Base-by-base conservation (phyloP, 2,329 filamentous ascomycete species). In the Arthroderma sp. region DNA sequence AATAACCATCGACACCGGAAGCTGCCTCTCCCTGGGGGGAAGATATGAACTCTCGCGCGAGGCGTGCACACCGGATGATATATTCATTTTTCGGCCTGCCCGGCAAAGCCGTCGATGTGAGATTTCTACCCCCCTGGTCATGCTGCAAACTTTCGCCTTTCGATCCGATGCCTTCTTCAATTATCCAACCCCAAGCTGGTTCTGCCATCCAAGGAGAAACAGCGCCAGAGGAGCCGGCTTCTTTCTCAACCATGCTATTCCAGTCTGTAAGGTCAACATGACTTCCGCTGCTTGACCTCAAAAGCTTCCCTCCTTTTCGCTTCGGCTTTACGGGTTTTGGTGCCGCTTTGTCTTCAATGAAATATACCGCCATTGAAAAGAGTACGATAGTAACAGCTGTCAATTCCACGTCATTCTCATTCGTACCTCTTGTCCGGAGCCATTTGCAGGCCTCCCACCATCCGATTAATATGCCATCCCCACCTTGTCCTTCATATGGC, bases 391-490 rank as follows among this genome's bases (percentile, higher is more conserved):
- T 69, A 39, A 83, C 59, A 2, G 79, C 75, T 3, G 80, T 82
- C 83, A 83, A 88, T 59, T 88, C 84, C 1, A 66, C 46, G 49
- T 82, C 72, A 3, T 63, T 61, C 9, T 69, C 58, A 5, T 66
- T 57, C 3, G 71, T 63, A 3, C 70, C 66, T 45, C 72, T 70
- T 7, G 63, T 29, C 34, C 66, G 65, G 36, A 85, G 66, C 83
- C 83, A 89, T 49, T 78, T 75, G 63, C 83, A 74, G 15, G 77
- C 71, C 56, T 85, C 80, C 74, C 83, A 83, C 82, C 83, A 88
- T 2, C 74, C 77, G 6, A 79, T 72, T 46, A 84, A 65, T 6
- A 86, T 64, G 28, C 69, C 68, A 69, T 83, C 65, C 68, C 80
- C 48, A 65, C 76, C 62, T 46, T 64, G 63, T 36, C 74, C 69